Evolutionary conservation across 129 eudicot species (phyloP), one percentile per base, ranked within the genome.

Genomic region (Ambrosia artemisiifolia): DNA sequence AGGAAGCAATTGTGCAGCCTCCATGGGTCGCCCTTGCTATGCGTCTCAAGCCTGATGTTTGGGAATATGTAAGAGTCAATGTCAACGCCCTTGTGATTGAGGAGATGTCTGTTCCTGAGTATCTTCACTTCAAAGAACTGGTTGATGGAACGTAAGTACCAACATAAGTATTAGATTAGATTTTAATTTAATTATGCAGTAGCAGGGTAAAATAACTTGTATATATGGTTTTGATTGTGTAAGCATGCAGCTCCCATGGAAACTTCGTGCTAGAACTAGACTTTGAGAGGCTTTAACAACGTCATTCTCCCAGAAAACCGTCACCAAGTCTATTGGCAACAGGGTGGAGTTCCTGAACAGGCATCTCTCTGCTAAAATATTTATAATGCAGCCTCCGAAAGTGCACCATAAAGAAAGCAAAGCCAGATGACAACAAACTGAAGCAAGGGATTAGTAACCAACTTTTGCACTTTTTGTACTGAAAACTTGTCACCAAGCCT

Each of bases 331-430:
- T 10, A 95, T 95, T 36, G 99, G 97, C 3, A 95, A 95, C 33
- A 97, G 99, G 30, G 97, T 95, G 32, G 96, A 95, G 87, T 90
- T 95, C 67, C 99, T 95, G 72, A 90, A 90, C 80, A 69, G 99
- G 65, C 96, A 95, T 51, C 96, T 95, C 56, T 95, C 97, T 46
- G 97, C 99, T 6, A 90, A 95, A 63, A 90, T 95, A 97, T 95
- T 95, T 67, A 24, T 24, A 24, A 24, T 24, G 28, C 28, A 24
- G 28, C 1, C 28, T 24, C 1, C 0, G 28, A 24, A 24, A 24
- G 28, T 24, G 28, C 28, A 1, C 28, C 28, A 24, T 24, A 1
- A 24, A 24, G 28, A 24, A 24, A 24, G 28, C 28, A 24, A 24
- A 24, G 28, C 28, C 28, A 24, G 28, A 24, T 24, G 28, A 24